Conservation (phyloP, 75 land plant genomes). For the Cryptomeria japonica region DNA sequence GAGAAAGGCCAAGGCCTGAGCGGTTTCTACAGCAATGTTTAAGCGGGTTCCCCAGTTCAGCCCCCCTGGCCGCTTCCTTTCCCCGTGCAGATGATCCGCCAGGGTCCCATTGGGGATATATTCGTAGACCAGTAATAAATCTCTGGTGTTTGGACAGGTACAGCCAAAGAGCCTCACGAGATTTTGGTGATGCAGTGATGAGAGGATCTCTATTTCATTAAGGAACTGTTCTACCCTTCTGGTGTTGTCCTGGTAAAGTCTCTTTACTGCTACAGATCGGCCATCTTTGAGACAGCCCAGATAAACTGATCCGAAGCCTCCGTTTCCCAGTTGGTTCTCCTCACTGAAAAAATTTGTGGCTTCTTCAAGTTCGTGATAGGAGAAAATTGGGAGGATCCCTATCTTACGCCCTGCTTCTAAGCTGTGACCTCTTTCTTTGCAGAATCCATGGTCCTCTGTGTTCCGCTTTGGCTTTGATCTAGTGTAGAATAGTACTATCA, state of each 20-base stretch:
- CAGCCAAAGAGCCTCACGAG: slow-evolving; percentile 28
- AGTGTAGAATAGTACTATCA: background rate
- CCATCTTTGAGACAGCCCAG: slow-evolving; percentile 31
- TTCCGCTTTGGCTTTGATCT: background rate
- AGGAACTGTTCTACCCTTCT: slow-evolving; percentile 24
- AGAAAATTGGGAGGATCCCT: slow-evolving; percentile 27
- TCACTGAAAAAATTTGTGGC: slow-evolving; percentile 50
- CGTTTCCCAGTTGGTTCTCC: slow-evolving; percentile 52
- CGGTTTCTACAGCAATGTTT: slow-evolving; percentile 24
- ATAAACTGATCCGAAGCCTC: slow-evolving; percentile 70
- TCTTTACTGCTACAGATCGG: slow-evolving; percentile 24
- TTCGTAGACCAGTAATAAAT: slow-evolving; percentile 24
- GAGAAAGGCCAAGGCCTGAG: slow-evolving; percentile 25
- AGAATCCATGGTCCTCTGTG: background rate
- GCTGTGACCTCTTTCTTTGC: background rate
- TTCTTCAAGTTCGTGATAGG: slow-evolving; percentile 26
- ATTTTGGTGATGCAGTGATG: slow-evolving; percentile 29
- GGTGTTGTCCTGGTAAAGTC: slow-evolving; percentile 21
- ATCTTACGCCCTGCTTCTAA: background rate
- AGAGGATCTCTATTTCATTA: slow-evolving; percentile 31
- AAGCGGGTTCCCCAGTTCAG: slow-evolving; percentile 24
- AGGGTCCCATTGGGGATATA: slow-evolving; percentile 31
- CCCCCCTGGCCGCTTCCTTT: background rate
- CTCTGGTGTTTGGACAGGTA: slow-evolving; percentile 7
- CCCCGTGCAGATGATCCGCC: slow-evolving; percentile 28